Percentiles rank a stretch among this genome's conserved stretches.
Evolutionary conservation across 139 green algal genomes (phyloP).

Genomic region (Chlorella sp.): DNA sequence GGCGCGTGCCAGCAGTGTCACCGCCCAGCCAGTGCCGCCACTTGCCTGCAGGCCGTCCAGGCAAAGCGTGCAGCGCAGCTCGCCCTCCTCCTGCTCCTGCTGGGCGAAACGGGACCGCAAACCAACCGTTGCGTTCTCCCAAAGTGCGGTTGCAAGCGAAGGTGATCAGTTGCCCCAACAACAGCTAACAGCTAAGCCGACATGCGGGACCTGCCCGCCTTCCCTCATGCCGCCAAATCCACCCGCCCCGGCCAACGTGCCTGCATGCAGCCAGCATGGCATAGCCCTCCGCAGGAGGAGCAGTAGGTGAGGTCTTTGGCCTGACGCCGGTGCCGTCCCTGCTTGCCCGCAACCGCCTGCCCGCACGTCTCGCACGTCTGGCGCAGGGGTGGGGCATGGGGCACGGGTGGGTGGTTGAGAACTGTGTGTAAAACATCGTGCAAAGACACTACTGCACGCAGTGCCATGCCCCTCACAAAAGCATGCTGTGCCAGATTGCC

Average conservation of each 20-base stretch:
- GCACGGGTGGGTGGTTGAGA: no score
- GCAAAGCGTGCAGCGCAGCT: slow-evolving; percentile 26
- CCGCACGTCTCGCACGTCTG: slow-evolving; percentile 34
- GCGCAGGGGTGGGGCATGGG: no score
- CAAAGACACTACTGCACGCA: no score
- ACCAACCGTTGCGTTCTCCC: no score
- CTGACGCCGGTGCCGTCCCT: not conserved
- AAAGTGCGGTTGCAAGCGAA: not conserved
- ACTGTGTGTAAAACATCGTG: no score
- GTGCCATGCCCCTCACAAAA: no score
- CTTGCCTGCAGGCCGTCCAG: not conserved
- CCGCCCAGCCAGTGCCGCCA: no score
- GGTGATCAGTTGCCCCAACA: not conserved
- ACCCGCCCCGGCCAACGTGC: not conserved
- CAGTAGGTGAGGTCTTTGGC: slow-evolving; percentile 15
- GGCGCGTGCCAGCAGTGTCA: no score
- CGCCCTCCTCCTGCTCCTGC: slow-evolving; percentile 7
- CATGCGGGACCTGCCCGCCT: not conserved
- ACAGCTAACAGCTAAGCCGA: not conserved
- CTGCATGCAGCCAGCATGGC: slow-evolving; percentile 38
- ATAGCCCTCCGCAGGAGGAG: slow-evolving; percentile 26
- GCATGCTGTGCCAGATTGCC: no score
- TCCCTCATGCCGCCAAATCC: not conserved
- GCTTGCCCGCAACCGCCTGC: not conserved
- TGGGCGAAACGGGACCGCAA: not conserved